Evolutionary conservation across 768 basidiomycete species (phyloP).

Genomic region (Mycena sanguinolenta): DNA sequence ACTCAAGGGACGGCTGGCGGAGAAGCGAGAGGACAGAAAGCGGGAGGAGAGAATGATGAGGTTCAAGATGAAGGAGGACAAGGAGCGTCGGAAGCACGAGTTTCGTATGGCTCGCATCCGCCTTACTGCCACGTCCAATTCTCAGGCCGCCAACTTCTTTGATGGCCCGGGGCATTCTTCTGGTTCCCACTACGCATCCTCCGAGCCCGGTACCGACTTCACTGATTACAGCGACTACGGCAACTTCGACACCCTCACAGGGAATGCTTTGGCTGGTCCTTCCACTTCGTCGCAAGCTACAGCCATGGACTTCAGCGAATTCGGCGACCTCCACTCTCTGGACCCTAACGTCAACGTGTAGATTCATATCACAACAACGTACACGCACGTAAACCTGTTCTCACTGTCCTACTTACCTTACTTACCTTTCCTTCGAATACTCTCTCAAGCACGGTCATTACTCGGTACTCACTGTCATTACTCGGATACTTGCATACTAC

Average conservation of each 20-base stretch:
- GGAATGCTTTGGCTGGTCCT: not conserved
- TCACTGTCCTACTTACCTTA: too few species aligned
- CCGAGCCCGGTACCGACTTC: too few species aligned
- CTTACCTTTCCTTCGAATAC: too few species aligned
- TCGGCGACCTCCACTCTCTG: not conserved
- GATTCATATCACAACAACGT: not conserved
- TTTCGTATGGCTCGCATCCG: slow-evolving; percentile 12
- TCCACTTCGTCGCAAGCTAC: not conserved
- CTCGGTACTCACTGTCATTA: not conserved
- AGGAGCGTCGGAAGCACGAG: slow-evolving; percentile 42
- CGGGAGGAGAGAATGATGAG: not conserved
- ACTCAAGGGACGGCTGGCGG: not conserved
- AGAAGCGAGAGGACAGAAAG: slow-evolving; percentile 10
- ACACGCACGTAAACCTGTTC: too few species aligned
- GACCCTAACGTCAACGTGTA: not conserved
- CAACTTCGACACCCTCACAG: not conserved
- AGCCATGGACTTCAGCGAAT: not conserved
- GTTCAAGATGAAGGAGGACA: not conserved
- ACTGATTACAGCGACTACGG: not conserved
- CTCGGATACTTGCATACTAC: too few species aligned
- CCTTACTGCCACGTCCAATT: not conserved
- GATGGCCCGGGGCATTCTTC: not conserved
- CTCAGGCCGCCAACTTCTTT: not conserved
- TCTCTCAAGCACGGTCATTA: too few species aligned
- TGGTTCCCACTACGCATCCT: not conserved